Evolutionary conservation across 2,329 filamentous ascomycete genomes (phyloP).

Genomic region (Fusarium phyllophilum): DNA sequence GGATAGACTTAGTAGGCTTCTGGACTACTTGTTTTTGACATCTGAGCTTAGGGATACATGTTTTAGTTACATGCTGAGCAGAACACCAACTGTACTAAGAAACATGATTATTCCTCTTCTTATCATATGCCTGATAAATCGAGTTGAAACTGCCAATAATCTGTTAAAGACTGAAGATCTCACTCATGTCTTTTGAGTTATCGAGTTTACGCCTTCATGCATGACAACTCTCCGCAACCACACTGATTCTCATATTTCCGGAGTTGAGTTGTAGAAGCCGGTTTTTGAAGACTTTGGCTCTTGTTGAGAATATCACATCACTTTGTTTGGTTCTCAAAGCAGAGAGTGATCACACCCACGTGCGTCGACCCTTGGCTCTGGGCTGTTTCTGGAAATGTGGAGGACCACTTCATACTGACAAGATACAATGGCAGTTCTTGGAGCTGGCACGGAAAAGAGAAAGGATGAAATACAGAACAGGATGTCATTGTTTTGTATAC

Average conservation of each 20-base stretch:
- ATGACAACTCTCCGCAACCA: background rate
- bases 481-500: background rate
- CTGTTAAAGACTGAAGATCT: background rate
- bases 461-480: background rate
- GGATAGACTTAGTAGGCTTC: background rate
- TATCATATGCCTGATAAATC: background rate
- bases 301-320: background rate
- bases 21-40: background rate
- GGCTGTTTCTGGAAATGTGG: constrained; percentile 2
- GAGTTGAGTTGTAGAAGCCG: background rate
- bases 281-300: background rate
- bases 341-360: constrained; percentile 35
- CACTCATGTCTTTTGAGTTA: background rate
- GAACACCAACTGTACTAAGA: background rate
- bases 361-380: constrained; percentile 42
- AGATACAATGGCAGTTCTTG: background rate
- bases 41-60: background rate
- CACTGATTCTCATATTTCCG: background rate
- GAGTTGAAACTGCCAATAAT: background rate
- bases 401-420: background rate
- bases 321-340: background rate
- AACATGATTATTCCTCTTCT: background rate
- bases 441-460: background rate
- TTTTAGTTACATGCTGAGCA: background rate
- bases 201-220: background rate